Evolutionary conservation across 2,329 filamentous ascomycete species (phyloP), one percentile per base, ranked within the genome.

Genomic region (Ascomycota sp.): DNA sequence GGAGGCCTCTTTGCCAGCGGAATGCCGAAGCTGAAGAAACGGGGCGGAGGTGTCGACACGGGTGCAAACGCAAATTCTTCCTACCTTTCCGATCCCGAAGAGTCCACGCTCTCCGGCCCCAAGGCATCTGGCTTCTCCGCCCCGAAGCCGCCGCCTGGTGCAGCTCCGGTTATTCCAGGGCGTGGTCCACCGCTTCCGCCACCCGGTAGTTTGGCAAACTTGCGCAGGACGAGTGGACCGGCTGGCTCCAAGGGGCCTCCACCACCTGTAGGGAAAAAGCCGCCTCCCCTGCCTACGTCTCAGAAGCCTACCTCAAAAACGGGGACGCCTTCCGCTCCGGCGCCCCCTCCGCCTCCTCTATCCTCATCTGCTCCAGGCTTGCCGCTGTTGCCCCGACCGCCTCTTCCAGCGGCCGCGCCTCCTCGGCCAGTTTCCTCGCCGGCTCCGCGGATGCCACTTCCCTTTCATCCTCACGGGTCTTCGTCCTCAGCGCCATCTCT

Each of bases 1-100:
- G 86, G 62, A 20, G 89, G 89, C 1, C 52, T 98, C 19, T 93
- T 98, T 46, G 82, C 80, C 1, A 85, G 82, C 23, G 89, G 86
- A 23, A 95, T 95, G 69, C 89, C 89, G 3, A 95, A 94, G 56
- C 51, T 98, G 44, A 79, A 80, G 50, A 94, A 91, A 58, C 67
- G 75, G 3, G 78, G 82, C 32, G 85, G 80, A 28, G 77, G 77
- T 24, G 61, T 86, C 34, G 67, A 82, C 51, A 86, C 79, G 2
- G 79, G 61, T 33, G 53, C 53, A 7, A 47, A 42, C 24, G 34
- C 43, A 36, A 72, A 72, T 38, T 69, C 81, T 21, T 72, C 80
- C 35, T 86, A 86, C 46, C 55, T 76, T 31, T 85, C 81, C 34
- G 85, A 93, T 46, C 70, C 78, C n/a, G 82, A 46, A 29, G 50